Evolutionary conservation across 768 basidiomycete genomes (phyloP).

Genomic region (Termitomyces sp.): DNA sequence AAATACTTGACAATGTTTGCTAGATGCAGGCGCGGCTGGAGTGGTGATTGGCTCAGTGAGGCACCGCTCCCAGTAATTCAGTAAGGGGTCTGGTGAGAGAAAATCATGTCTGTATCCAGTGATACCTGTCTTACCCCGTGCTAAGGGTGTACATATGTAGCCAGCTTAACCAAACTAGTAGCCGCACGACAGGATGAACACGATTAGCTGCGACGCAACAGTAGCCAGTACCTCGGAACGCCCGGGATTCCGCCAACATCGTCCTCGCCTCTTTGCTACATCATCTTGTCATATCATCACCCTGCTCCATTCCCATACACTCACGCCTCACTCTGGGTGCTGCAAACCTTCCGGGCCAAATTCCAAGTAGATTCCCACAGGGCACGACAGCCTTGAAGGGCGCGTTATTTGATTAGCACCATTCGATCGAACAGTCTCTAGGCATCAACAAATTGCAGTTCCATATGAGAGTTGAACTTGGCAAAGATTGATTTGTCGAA

Average conservation of each 20-base stretch:
- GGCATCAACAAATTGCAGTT: neutral
- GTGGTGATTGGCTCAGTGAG: neutral
- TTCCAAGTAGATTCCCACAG: neutral
- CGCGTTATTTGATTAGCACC: neutral
- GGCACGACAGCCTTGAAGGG: neutral
- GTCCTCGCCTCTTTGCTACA: neutral
- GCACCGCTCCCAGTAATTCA: neutral
- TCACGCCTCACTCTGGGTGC: neutral
- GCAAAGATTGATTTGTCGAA: neutral
- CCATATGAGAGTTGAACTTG: neutral
- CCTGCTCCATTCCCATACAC: neutral
- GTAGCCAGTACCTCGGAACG: neutral
- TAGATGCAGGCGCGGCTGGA: neutral
- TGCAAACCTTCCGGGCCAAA: neutral
- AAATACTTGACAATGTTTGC: neutral
- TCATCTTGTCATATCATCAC: neutral
- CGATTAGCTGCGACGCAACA: neutral
- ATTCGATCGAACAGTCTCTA: neutral
- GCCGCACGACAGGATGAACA: neutral
- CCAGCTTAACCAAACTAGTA: neutral
- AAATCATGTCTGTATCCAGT: neutral
- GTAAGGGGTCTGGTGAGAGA: neutral
- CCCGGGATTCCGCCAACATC: neutral
- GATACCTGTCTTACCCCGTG: neutral
- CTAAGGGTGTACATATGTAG: neutral